Conservation (phyloP, 176 grass and related monocot species). For the Alopecurus myosuroides region DNA sequence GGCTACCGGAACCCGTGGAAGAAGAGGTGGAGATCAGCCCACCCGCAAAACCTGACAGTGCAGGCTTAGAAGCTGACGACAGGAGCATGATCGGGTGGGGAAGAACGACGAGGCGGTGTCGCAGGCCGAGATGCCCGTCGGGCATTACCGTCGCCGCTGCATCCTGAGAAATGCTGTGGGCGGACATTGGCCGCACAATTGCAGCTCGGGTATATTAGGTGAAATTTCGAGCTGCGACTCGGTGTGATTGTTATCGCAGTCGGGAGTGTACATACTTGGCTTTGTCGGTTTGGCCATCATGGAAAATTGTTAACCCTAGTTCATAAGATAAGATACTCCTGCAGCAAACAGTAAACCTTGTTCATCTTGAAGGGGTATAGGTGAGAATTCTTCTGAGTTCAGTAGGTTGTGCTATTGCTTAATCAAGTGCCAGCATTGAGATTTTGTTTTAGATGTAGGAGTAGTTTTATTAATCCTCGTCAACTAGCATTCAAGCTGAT, state of each 20-base stretch:
- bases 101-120: slow-evolving; percentile 73
- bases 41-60: slow-evolving; percentile 22
- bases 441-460: neutral
- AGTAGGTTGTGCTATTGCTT: neutral
- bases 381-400: neutral
- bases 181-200: slow-evolving; percentile 3
- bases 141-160: slow-evolving; percentile 33
- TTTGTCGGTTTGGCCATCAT: neutral
- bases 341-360: neutral
- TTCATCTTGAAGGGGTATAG: neutral
- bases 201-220: neutral
- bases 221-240: neutral
- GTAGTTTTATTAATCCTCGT: neutral
- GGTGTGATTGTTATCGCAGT: neutral
- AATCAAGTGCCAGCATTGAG: neutral
- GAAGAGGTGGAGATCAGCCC: slow-evolving; percentile 23
- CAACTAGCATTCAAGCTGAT: neutral
- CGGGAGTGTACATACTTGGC: neutral
- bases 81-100: slow-evolving; percentile 80
- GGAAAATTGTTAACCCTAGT: neutral
- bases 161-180: slow-evolving; percentile 23
- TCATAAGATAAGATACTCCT: neutral
- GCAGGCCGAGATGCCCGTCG: slow-evolving; percentile 54
- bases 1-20: slow-evolving; percentile 5
- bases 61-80: slow-evolving; percentile 42